Base-by-base conservation (phyloP, 1,139 yeast genomes). In the Eremothecium cymbalariae region DNA sequence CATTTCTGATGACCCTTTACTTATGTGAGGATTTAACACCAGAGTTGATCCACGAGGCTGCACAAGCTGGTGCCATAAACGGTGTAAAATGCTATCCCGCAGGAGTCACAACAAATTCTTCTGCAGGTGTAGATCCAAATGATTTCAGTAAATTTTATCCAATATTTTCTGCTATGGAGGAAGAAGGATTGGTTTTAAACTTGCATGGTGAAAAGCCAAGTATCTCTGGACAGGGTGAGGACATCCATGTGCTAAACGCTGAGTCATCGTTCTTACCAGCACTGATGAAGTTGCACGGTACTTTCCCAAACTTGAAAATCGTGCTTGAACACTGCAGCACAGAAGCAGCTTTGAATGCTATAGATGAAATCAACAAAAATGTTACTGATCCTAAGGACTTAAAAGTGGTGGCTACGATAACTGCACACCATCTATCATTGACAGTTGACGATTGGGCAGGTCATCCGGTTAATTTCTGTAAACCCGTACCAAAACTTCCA, bases 381-480 rank as follows among this genome's bases (percentile, higher is more conserved):
- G 61, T 68, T 32, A 54, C 57, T 14, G 59, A 64, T n/a, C 38
- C 50, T 9, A 21, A 34, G 59, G 67, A 41, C 64, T 66, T 46
- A 23, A 71, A 54, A 25, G 96, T 90, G 3, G 88, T 90, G 15
- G 98, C 95, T 1, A 77, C 96, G 2, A 83, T 90, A 44, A 90
- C 98, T 8, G 97, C 96, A 4, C 99, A 90, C 57, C 99, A 90
- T 57, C 67, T 90, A 42, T 82, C 72, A 38, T 65, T 90, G 39
- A 88, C 94, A 3, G 77, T 93, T 35, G 97, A 93, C 57, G 77
- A 77, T 45, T 93, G 97, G 96, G 96, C 96, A 4, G 97, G 97
- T 3, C 82, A 86, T 54, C 88, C 97, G 25, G 74, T 85, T 52
- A 85, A 90, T 53, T 90, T 79, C 62, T 90, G 99, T 67, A 90